Conservation (phyloP, 2,329 filamentous ascomycete genomes). For the Lasiodiplodia citricola region DNA sequence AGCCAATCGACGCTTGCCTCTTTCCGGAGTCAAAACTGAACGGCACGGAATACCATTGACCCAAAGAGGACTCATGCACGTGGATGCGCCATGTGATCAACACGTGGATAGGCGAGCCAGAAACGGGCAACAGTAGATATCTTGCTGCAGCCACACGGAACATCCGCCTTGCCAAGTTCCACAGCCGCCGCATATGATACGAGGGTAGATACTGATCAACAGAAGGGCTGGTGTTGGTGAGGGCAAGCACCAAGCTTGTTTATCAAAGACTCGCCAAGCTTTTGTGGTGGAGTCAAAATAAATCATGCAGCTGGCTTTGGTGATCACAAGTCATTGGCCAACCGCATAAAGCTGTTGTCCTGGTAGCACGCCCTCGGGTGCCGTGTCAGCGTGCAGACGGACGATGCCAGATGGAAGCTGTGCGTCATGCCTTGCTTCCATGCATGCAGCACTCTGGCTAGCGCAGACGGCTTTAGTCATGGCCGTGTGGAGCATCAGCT, state of each 20-base stretch:
- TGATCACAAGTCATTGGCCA: no score
- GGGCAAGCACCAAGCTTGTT: no score
- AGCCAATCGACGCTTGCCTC: not conserved
- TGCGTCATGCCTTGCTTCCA: not conserved
- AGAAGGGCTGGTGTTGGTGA: no score
- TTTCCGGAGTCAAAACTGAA: not conserved
- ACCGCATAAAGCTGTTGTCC: no score
- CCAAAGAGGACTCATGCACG: not conserved
- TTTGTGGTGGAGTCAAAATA: no score
- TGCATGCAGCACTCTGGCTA: no score
- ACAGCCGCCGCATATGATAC: not conserved
- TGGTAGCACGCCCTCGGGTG: no score
- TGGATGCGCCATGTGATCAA: not conserved
- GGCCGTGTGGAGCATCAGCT: not conserved
- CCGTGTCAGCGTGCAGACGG: no score
- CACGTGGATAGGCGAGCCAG: not conserved
- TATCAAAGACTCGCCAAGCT: no score
- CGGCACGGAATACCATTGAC: not conserved
- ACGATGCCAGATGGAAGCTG: not conserved
- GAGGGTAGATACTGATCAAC: no score
- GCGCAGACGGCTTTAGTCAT: not conserved
- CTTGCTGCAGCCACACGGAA: conserved; percentile 6
- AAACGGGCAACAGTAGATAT: not conserved
- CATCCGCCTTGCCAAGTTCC: not conserved
- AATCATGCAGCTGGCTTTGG: no score